phyloP scores from a whole-genome alignment of 2,329 filamentous ascomycete genomes.

The Metarhizium guizhouense region DNA sequence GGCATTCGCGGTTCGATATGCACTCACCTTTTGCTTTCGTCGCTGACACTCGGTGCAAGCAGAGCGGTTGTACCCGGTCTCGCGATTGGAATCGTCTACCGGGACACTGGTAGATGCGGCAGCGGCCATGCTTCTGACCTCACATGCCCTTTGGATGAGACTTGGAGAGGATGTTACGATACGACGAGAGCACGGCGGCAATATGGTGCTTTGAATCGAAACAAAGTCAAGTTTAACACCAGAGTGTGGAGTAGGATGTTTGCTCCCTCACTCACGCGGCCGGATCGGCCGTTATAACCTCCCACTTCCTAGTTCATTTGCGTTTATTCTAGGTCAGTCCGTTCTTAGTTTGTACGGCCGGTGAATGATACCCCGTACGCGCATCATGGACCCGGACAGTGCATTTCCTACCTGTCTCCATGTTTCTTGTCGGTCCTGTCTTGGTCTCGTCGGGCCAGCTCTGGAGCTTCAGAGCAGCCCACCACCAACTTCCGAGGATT shows the following conservation, averaged over 20 bases:
- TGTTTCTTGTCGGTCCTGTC: background rate
- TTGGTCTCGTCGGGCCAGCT: background rate
- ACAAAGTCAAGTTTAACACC: background rate
- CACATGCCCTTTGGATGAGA: background rate
- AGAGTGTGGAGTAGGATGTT: background rate
- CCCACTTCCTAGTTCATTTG: background rate
- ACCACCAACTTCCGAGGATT: background rate
- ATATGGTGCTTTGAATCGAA: background rate
- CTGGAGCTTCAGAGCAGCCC: background rate
- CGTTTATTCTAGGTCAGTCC: background rate
- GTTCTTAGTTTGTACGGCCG: background rate
- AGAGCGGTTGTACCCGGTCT: conserved; percentile 16
- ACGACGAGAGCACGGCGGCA: background rate
- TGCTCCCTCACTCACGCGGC: background rate
- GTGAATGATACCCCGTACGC: background rate
- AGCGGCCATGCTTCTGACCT: background rate
- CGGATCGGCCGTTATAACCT: background rate
- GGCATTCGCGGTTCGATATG: background rate
- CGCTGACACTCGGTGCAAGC: conserved; percentile 36
- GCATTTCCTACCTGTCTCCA: too few relatives aligned
- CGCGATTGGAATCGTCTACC: conserved; percentile 1
- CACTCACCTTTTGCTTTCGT: conserved; percentile 27
- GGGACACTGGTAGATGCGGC: background rate
- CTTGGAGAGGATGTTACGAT: background rate
- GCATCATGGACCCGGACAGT: background rate